phyloP scores from a whole-genome alignment of 2,329 filamentous ascomycete genomes.

The Alternaria novae-zelandiae region DNA sequence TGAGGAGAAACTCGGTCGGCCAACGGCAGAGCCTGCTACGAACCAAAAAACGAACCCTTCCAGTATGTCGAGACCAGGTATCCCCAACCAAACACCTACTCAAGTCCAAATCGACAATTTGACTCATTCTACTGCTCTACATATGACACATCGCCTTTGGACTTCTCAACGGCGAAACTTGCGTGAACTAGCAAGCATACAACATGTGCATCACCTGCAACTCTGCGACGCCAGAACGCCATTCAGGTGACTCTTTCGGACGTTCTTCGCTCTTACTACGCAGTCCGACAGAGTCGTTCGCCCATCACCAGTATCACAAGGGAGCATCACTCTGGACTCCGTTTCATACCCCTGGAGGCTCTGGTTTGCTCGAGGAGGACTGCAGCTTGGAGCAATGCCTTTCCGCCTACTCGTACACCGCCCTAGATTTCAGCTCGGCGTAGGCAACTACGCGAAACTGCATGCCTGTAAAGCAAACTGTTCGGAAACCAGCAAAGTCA shows the following conservation, averaged over 20 bases:
- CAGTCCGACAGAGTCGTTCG: constrained; percentile 4
- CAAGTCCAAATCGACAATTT: not conserved
- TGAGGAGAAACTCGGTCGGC: not conserved
- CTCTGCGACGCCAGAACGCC: constrained; percentile 8
- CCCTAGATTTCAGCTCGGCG: constrained; percentile 2
- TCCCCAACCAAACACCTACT: not conserved
- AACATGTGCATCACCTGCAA: constrained; percentile 11
- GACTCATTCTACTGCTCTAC: not conserved
- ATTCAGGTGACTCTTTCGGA: constrained; percentile 13
- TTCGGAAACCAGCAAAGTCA: not conserved
- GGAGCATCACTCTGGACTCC: constrained; percentile 23
- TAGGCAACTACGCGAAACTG: not conserved
- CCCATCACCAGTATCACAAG: constrained; percentile 21
- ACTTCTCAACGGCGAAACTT: not conserved
- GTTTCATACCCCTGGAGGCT: not conserved
- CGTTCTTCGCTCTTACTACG: not conserved
- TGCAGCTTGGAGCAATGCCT: not conserved
- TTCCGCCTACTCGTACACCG: not conserved
- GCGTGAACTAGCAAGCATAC: not conserved
- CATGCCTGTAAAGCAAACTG: not conserved
- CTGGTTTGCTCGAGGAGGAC: not conserved
- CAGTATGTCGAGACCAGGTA: not conserved
- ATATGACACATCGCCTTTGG: not conserved
- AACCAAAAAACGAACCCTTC: not conserved
- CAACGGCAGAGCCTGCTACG: not conserved